phyloP scores from a whole-genome alignment of 176 grass and related monocot species.

The Carex kokanica region DNA sequence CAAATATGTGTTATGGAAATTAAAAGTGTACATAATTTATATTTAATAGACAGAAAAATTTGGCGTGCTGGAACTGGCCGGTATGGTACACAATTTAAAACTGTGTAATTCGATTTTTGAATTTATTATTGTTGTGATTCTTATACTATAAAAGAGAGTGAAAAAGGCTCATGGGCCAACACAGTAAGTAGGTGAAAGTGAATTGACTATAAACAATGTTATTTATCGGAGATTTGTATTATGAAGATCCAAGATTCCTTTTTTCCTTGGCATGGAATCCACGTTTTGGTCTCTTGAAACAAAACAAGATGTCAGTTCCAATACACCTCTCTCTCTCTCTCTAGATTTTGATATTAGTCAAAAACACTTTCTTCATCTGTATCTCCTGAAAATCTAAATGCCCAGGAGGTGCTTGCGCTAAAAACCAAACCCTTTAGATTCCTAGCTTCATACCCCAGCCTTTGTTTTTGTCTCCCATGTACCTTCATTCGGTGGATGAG shows the following conservation, averaged over 20 bases:
- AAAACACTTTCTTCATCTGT: conserved; percentile 35
- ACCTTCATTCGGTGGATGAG: conserved; percentile 34
- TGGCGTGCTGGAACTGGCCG: background rate
- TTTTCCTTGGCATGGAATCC: conserved; percentile 21
- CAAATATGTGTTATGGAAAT: background rate
- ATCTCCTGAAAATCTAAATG: conserved; percentile 47
- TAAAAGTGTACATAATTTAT: background rate
- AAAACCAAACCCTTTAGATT: conserved; percentile 47
- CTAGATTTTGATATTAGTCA: background rate
- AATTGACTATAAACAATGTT: background rate
- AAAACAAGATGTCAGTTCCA: conserved; percentile 38
- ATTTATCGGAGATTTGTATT: background rate
- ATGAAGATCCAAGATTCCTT: background rate
- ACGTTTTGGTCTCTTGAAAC: conserved; percentile 34
- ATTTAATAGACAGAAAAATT: background rate
- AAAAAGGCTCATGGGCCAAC: background rate
- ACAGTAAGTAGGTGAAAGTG: background rate
- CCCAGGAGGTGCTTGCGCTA: conserved; percentile 37
- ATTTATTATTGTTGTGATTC: background rate
- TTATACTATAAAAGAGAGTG: background rate
- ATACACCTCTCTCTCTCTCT: background rate
- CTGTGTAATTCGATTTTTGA: background rate
- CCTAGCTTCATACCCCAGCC: conserved; percentile 22
- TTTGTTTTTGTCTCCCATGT: conserved; percentile 28
- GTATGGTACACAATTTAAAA: background rate